These are phyloP conservation scores for Tolypocladium pustulatum DNA, from an alignment of 2,329 filamentous ascomycete genomes.

Conservation along the genomic window DNA sequence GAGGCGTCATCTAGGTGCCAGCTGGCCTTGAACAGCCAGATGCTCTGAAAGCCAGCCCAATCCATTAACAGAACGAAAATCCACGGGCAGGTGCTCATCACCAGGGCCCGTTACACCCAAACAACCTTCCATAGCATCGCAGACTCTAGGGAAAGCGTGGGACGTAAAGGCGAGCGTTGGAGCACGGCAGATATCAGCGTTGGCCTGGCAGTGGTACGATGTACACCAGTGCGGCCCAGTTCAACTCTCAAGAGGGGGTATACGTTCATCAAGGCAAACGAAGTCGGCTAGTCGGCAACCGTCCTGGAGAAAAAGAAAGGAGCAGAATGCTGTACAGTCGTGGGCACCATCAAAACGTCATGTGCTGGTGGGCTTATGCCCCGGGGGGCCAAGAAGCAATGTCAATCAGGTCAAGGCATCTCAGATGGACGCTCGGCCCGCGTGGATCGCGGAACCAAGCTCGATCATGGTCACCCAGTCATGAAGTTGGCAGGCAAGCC, in stretches of 20 bases:
- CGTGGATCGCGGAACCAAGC: constrained; percentile 7
- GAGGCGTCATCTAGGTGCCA: background rate
- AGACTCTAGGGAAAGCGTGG: background rate
- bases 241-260: constrained; percentile 3
- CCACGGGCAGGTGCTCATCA: background rate
- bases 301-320: constrained; percentile 4
- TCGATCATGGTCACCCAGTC: constrained; percentile 23
- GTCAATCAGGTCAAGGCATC: constrained; percentile 24
- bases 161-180: background rate
- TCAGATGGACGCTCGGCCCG: constrained; percentile 9
- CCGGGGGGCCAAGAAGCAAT: constrained; percentile 14
- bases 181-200: background rate
- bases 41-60: background rate
- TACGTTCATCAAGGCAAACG: constrained; percentile 11
- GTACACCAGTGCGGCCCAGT: background rate
- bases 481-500: constrained; percentile 11
- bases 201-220: background rate
- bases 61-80: background rate
- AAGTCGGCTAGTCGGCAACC: constrained; percentile 3
- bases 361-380: constrained; percentile 11
- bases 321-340: constrained; percentile 19
- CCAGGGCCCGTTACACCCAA: background rate
- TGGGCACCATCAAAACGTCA: constrained; percentile 17
- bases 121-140: background rate
- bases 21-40: background rate